Percentiles rank a stretch among this genome's conserved stretches.
phyloP scores from a whole-genome alignment of 148 eudicot genomes.

The Chenopodium quinoa region DNA sequence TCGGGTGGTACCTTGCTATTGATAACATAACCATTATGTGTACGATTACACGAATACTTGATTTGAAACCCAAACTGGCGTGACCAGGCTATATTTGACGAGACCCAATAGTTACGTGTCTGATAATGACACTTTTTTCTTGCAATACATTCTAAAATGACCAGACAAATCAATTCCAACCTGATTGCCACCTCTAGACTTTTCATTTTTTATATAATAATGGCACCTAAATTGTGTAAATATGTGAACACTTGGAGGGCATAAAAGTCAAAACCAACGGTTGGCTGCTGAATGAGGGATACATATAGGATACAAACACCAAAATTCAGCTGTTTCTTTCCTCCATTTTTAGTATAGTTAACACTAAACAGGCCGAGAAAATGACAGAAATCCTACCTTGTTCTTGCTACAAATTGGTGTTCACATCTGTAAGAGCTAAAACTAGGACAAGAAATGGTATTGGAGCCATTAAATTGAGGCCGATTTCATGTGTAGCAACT shows the following conservation, averaged over 20 bases:
- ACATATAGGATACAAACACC: constrained; percentile 17
- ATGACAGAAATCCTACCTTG: constrained; percentile 50
- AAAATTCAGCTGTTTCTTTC: background rate
- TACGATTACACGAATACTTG: too few species aligned
- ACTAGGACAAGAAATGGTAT: constrained; percentile 21
- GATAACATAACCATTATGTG: too few species aligned
- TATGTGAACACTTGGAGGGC: constrained; percentile 13
- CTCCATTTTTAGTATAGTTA: constrained; percentile 7
- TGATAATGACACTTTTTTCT: too few species aligned
- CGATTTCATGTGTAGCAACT: constrained; percentile 38
- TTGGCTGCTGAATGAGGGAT: constrained; percentile 14
- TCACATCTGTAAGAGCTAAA: constrained; percentile 29
- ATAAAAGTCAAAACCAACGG: constrained; percentile 10
- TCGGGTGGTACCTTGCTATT: too few species aligned
- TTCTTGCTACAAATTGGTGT: constrained; percentile 32
- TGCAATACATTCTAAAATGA: too few species aligned
- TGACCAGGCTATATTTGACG: too few species aligned
- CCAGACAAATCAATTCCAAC: too few species aligned
- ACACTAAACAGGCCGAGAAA: constrained; percentile 5
- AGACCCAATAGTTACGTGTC: too few species aligned
- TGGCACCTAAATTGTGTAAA: background rate
- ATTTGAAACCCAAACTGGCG: too few species aligned
- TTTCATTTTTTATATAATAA: too few species aligned
- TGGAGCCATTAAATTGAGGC: constrained; percentile 31
- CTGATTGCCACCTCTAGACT: too few species aligned